These are phyloP conservation scores for Backusella psychrophila DNA, from an alignment of 192 early-diverging fungal species.

Conservation along the genomic window DNA sequence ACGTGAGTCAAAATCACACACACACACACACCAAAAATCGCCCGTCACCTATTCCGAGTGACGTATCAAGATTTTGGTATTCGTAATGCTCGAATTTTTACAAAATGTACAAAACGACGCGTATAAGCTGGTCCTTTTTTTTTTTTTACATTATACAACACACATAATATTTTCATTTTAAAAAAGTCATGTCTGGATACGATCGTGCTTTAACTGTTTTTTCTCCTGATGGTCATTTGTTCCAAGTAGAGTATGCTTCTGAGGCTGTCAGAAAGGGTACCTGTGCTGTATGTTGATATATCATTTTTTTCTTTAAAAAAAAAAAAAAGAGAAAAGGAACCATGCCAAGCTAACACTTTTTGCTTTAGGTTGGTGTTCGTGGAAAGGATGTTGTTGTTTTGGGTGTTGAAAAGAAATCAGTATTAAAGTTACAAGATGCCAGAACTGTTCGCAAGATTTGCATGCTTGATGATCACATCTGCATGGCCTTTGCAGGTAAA, in stretches of 20 bases:
- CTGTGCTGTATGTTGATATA: conserved; percentile 74
- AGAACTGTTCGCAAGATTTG: conserved; percentile 96
- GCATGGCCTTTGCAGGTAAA: conserved; percentile 93
- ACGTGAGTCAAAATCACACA: neutral
- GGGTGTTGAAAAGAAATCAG: conserved; percentile 96
- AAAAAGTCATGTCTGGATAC: conserved; percentile 48
- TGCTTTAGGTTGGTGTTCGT: conserved; percentile 87
- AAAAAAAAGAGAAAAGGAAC: neutral
- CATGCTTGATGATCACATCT: conserved; percentile 96
- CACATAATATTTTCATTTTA: neutral
- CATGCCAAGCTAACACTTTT: neutral
- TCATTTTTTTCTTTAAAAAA: neutral
- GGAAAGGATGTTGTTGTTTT: conserved; percentile 89
- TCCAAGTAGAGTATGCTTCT: conserved; percentile 99
- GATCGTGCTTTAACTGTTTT: conserved; percentile 94
- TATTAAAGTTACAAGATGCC: conserved; percentile 94
- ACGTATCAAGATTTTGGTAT: neutral
- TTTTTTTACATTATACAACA: neutral
- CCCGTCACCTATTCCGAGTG: neutral
- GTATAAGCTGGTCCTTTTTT: neutral
- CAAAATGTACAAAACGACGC: conserved; percentile 5
- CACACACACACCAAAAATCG: neutral
- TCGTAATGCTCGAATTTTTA: neutral
- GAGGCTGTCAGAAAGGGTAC: conserved; percentile 98
- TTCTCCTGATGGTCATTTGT: conserved; percentile 97